Evolutionary conservation across 2,329 filamentous ascomycete species (phyloP).

Genomic region (Pseudogymnoascus sp.): DNA sequence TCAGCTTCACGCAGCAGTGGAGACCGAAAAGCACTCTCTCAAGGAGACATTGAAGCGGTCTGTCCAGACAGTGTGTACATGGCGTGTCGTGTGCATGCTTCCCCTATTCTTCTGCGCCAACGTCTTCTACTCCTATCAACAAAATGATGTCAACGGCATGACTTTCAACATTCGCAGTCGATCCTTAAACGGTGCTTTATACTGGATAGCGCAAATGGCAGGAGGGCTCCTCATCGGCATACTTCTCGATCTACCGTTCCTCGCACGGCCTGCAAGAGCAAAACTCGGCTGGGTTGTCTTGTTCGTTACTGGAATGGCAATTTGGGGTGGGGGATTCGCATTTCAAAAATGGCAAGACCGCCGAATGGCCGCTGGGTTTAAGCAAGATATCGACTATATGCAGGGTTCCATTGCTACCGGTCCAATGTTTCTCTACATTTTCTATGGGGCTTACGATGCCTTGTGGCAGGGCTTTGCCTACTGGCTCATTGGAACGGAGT

Average conservation of each 20-base stretch:
- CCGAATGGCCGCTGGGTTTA: conserved; percentile 29
- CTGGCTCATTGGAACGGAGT: conserved; percentile 52
- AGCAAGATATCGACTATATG: conserved; percentile 10
- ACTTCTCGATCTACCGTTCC: conserved; percentile 52
- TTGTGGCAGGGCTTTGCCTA: conserved; percentile 87
- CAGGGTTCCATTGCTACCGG: conserved; percentile 61
- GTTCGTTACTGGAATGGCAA: conserved; percentile 62
- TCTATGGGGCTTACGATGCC: conserved; percentile 84
- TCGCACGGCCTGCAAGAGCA: conserved; percentile 62
- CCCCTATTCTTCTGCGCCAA: conserved; percentile 78
- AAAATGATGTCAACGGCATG: conserved; percentile 64
- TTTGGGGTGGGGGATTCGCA: conserved; percentile 76
- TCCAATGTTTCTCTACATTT: conserved; percentile 83
- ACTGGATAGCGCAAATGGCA: conserved; percentile 72
- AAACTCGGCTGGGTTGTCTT: conserved; percentile 55
- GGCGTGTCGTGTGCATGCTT: conserved; percentile 60
- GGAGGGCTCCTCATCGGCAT: conserved; percentile 68
- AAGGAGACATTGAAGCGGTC: conserved; percentile 78
- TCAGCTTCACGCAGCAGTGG: conserved; percentile 32
- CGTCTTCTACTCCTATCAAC: conserved; percentile 75
- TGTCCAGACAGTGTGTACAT: conserved; percentile 46
- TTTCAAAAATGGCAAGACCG: conserved; percentile 62
- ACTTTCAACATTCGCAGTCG: conserved; percentile 69
- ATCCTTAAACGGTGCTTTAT: conserved; percentile 71
- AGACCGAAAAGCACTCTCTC: conserved; percentile 35